Base-by-base conservation (phyloP, 2,329 filamentous ascomycete genomes). In the Fusarium hainanense region DNA sequence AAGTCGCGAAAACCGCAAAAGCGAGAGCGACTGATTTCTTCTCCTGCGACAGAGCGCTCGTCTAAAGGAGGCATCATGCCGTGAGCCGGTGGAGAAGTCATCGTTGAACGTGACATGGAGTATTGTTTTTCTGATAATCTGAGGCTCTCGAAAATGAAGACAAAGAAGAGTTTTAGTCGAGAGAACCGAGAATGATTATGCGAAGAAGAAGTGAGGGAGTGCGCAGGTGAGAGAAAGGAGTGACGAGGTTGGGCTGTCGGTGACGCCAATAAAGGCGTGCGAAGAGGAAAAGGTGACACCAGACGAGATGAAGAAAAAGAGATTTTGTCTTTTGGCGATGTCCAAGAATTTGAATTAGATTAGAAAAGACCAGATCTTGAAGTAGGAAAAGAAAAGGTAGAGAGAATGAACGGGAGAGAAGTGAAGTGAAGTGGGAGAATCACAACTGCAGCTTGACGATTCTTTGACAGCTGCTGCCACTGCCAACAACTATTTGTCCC, bases 1-100 rank as follows among this genome's bases (percentile, higher is more conserved):
- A 76, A 74, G 46, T 82, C 76, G 50, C 82, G 79, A 51, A 79
- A 43, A 21, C 76, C 77, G 47, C 74, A 79, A 54, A 79, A 74
- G 18, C 67, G 74, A 43, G 75, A 77, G 16, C 74, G 75, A 18
- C 68, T 51, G 37, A 54, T 43, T 11, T 41, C 50, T n/a, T 61
- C 52, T 18, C 37, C 34, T 2, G 34, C 25, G 4, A 49, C 21
- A 3, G 61, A 40, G 20, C 18, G 12, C 12, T 54, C 48, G 10
- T 58, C 60, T 11, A 54, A 63, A 16, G 47, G 23, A 23, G 60
- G 43, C 61, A 66, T 60, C 54, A 69, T 64, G 25, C 58, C 63
- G n/a, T 64, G 62, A 23, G 41, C 50, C 16, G 51, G 58, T 13
- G 58, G 57, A 28, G 62, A 58, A 20, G 69, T 46, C 66, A 74